phyloP scores from a whole-genome alignment of 495 filamentous ascomycete species.

The Neurospora terricola region DNA sequence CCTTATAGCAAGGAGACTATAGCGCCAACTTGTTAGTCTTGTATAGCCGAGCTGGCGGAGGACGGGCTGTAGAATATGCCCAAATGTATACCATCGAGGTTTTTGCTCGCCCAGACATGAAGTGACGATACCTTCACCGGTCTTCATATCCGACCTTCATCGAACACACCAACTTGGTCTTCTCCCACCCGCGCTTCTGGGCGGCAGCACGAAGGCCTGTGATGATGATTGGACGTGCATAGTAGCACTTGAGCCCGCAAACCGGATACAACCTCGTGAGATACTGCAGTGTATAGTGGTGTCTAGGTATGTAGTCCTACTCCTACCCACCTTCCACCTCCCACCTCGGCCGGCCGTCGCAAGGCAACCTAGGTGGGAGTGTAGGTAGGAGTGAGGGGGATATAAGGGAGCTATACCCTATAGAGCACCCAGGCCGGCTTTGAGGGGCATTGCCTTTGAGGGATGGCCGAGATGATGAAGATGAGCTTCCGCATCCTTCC shows the following conservation, averaged over 20 bases:
- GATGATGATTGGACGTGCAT: background rate
- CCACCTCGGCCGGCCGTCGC: background rate
- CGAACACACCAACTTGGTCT: slow-evolving; percentile 16
- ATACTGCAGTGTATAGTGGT: background rate
- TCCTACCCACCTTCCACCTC: background rate
- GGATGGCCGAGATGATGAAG: background rate
- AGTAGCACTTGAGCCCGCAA: background rate
- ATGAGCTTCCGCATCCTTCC: slow-evolving; percentile 22
- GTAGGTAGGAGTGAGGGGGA: background rate
- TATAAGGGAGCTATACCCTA: background rate
- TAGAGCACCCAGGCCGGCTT: background rate
- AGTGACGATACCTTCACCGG: slow-evolving; percentile 14
- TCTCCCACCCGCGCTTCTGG: slow-evolving; percentile 1
- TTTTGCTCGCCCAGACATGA: background rate
- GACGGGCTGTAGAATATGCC: background rate
- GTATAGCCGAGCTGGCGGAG: background rate
- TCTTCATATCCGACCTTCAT: slow-evolving; percentile 13
- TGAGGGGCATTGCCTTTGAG: background rate
- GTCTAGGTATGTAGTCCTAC: background rate
- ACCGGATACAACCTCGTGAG: background rate
- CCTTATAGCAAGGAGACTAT: background rate
- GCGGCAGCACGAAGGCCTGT: background rate
- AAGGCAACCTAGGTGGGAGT: background rate
- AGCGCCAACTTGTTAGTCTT: background rate
- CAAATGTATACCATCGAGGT: background rate